Evolutionary conservation across 805 yeast genomes (phyloP), one percentile per base, ranked within the genome.

Genomic region (Saturnispora sanitii): DNA sequence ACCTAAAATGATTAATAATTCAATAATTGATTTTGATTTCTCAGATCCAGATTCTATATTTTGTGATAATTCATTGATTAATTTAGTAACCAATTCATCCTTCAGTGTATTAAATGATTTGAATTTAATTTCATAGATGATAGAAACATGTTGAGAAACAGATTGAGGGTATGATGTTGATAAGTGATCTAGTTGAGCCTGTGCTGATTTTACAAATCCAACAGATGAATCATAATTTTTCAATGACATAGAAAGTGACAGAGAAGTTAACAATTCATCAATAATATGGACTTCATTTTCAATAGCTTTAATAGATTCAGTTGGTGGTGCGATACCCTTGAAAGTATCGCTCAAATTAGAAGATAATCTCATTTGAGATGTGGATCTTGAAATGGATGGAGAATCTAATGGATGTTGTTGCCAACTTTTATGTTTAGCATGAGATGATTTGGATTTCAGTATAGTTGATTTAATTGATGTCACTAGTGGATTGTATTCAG

Each of bases 231-330:
- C 59, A 49, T 65, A 70, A 45, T 66, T 62, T 42, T 65, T 67
- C 47, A 71, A 73, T 2, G 75, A 70, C 21, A 72, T 57, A 26
- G 62, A 66, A 12, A 73, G 67, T 43, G 73, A 76, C 12, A 71
- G 65, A 45, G 71, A 73, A 47, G 71, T 73, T 30, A 73, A 51
- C 35, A 62, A 57, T 44, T 70, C 77, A 44, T 73, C 77, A 33
- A 70, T 60, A 13, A 32, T 6, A 12, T 46, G 38, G 13, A 46
- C 36, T 17, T 46, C 41, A 13, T 42, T 41, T 33, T 53, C 53
- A 8, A 47, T 38, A 4, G 37, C 37, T 33, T 50, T 49, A 21
- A 49, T 49, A 18, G 54, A 56, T 26, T 43, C 27, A 19, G 44
- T 8, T 11, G 49, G 15, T 13, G 33, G 33, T 5, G 32, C 31